A percentile compares a stretch with the other conserved stretches of the same genome.
Evolutionary conservation across 1,284 basidiomycete species (phyloP).

Genomic region (Peniophora sp.): DNA sequence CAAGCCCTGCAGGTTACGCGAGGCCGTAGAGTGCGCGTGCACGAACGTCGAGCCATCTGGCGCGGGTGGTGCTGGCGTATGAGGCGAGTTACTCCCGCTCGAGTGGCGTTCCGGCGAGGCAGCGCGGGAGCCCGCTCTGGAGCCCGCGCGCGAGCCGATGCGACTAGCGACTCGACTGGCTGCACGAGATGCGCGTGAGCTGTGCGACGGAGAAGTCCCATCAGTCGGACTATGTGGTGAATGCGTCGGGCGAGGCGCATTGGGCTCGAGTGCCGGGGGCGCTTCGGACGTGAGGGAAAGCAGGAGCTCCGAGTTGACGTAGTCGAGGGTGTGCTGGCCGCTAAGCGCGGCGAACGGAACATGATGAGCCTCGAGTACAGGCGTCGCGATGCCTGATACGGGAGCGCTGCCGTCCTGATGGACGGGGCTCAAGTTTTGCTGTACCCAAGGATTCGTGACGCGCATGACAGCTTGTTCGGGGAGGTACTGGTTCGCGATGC

Average conservation of each 20-base stretch:
- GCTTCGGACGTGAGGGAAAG: constrained; percentile 45
- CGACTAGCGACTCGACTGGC: constrained; percentile 23
- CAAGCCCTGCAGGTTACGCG: constrained; percentile 41
- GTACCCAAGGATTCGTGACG: constrained; percentile 56
- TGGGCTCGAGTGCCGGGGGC: constrained; percentile 26
- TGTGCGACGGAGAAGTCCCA: constrained; percentile 4
- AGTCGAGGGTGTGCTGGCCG: constrained; percentile 40
- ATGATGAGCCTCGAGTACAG: constrained; percentile 20
- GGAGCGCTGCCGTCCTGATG: constrained; percentile 8
- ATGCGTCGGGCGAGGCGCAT: constrained; percentile 15
- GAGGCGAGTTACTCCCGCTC: constrained; percentile 10
- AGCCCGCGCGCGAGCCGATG: constrained; percentile 22
- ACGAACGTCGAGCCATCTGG: constrained; percentile 37
- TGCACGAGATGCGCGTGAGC: not conserved
- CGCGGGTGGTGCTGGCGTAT: not conserved
- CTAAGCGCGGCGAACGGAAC: constrained; percentile 15
- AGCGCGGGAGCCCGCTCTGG: constrained; percentile 29
- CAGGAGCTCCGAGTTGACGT: constrained; percentile 77
- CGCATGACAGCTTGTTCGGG: constrained; percentile 59
- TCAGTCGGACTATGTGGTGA: constrained; percentile 17
- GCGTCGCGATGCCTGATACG: constrained; percentile 25
- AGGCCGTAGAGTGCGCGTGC: constrained; percentile 40
- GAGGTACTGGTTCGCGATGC: constrained; percentile 75
- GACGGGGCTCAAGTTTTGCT: constrained; percentile 29
- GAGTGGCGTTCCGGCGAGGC: constrained; percentile 38